phyloP scores from a whole-genome alignment of 1,284 basidiomycete genomes.

The Phlebopus sp. region DNA sequence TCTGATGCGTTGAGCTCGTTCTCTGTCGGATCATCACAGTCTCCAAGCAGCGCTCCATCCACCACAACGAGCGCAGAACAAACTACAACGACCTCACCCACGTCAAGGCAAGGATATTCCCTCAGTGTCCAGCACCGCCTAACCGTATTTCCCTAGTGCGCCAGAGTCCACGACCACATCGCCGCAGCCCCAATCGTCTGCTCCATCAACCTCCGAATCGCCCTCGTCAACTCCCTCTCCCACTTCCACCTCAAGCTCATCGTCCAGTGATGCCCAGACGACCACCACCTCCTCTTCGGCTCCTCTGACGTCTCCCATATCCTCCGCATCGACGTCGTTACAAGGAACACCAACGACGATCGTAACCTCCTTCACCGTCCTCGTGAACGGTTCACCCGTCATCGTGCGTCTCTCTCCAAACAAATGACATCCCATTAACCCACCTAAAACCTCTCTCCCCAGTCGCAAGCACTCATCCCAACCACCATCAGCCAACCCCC shows the following conservation, averaged over 20 bases:
- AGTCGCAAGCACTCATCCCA: constrained; percentile 16
- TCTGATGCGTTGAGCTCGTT: not conserved
- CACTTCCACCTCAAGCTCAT: constrained; percentile 2
- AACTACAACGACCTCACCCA: constrained; percentile 4
- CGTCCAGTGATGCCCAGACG: not conserved
- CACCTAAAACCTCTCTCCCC: not conserved
- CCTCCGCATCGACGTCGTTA: constrained; percentile 2
- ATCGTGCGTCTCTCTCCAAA: constrained; percentile 20
- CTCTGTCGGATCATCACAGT: not conserved
- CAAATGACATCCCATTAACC: not conserved
- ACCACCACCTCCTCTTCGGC: not conserved
- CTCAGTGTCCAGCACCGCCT: no score
- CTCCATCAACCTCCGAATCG: not conserved
- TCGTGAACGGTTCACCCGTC: constrained; percentile 13
- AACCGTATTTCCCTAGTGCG: constrained; percentile 1
- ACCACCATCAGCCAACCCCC: constrained; percentile 17
- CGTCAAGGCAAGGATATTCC: constrained; percentile 15
- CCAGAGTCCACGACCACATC: constrained; percentile 4
- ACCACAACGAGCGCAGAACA: not conserved
- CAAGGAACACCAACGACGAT: constrained; percentile 14
- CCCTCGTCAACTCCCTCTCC: constrained; percentile 1
- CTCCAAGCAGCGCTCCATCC: not conserved
- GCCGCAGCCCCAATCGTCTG: constrained; percentile 4
- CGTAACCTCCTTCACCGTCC: constrained; percentile 20
- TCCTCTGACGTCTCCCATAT: not conserved